phyloP scores from a whole-genome alignment of 2,329 filamentous ascomycete genomes.

The Colletotrichum lindemuthianum region DNA sequence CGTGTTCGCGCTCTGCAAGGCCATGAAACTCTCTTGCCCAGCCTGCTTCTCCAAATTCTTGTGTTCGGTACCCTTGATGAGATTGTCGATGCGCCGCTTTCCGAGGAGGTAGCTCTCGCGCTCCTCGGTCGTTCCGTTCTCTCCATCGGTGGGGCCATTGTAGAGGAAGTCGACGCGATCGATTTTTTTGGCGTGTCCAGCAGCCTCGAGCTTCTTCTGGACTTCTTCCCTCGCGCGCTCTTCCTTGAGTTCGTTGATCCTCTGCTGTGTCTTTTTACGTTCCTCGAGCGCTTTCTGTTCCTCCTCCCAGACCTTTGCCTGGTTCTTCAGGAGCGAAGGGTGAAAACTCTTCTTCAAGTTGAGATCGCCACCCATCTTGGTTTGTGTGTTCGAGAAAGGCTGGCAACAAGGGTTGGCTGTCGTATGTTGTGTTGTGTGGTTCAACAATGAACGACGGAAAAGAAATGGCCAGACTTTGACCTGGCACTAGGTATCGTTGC shows the following conservation, averaged over 20 bases:
- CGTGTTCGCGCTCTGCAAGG: conserved; percentile 75
- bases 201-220: conserved; percentile 86
- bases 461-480: too few relatives aligned
- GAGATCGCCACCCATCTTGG: conserved; percentile 90
- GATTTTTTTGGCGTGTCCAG: conserved; percentile 81
- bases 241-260: conserved; percentile 92
- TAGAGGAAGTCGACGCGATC: conserved; percentile 99
- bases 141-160: conserved; percentile 81
- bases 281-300: conserved; percentile 94
- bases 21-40: conserved; percentile 67
- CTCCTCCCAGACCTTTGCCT: conserved; percentile 88
- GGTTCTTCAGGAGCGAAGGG: conserved; percentile 89
- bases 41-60: conserved; percentile 84
- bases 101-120: conserved; percentile 93
- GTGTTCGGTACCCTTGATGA: conserved; percentile 81
- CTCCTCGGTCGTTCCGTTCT: conserved; percentile 83
- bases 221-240: conserved; percentile 93
- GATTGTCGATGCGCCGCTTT: conserved; percentile 88
- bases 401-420: too few relatives aligned
- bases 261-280: conserved; percentile 91
- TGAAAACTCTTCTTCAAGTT: conserved; percentile 98
- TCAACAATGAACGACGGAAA: too few relatives aligned
- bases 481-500: too few relatives aligned
- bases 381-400: conserved; percentile 14
- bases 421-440: too few relatives aligned